These are phyloP conservation scores for Tetrahymena elliotti DNA, from an alignment of 73 alveolate genomes.

Conservation along the genomic window DNA sequence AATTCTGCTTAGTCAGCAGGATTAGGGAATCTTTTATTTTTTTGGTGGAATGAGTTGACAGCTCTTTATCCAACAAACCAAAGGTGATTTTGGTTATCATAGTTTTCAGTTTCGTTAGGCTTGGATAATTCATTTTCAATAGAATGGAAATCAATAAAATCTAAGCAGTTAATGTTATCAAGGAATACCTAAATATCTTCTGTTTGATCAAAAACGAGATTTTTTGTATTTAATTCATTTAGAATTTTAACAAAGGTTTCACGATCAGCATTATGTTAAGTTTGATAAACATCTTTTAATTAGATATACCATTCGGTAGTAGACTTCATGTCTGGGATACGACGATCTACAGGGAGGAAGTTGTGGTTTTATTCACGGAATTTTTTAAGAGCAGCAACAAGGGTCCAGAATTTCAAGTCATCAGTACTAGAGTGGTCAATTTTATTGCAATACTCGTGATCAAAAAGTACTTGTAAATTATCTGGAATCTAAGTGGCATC, in stretches of 20 bases:
- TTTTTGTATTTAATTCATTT: slow-evolving; percentile 38
- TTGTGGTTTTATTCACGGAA: slow-evolving; percentile 47
- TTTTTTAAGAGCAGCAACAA: slow-evolving; percentile 61
- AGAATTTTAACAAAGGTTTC: slow-evolving; percentile 38
- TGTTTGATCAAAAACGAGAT: slow-evolving; percentile 4
- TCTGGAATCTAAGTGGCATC: slow-evolving; percentile 33
- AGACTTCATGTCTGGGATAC: slow-evolving; percentile 90
- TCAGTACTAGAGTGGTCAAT: slow-evolving; percentile 34
- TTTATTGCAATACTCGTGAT: slow-evolving; percentile 24
- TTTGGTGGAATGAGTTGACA: slow-evolving; percentile 58
- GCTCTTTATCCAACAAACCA: slow-evolving; percentile 88
- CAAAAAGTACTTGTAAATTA: background rate
- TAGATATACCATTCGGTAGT: slow-evolving; percentile 64
- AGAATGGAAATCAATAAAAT: slow-evolving; percentile 11
- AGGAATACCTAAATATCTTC: slow-evolving; percentile 51
- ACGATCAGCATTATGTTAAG: slow-evolving; percentile 66
- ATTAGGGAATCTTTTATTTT: slow-evolving; percentile 68
- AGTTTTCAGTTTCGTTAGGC: slow-evolving; percentile 55
- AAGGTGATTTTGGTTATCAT: slow-evolving; percentile 56
- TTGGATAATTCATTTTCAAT: slow-evolving; percentile 47
- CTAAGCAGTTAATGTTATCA: slow-evolving; percentile 36
- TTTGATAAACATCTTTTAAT: slow-evolving; percentile 64
- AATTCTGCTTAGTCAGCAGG: slow-evolving; percentile 44
- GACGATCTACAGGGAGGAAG: slow-evolving; percentile 84
- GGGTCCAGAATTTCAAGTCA: slow-evolving; percentile 45